phyloP scores from a whole-genome alignment of 202 grass and related monocot species.

The Schoenoplectus triqueter region DNA sequence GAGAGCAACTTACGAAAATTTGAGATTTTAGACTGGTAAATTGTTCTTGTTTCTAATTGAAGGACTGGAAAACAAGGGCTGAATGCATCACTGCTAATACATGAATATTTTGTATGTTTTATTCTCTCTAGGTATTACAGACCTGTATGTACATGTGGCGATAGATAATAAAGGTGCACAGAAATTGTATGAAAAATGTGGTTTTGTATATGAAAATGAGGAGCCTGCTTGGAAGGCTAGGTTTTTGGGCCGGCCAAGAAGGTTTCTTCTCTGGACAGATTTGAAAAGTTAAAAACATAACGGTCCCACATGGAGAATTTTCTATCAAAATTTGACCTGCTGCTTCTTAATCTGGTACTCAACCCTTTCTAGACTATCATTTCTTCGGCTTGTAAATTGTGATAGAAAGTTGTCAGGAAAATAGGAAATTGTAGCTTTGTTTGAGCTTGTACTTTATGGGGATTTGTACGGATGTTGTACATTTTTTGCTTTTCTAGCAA shows the following conservation, averaged over 20 bases:
- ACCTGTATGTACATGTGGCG: slow-evolving; percentile 95
- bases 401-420: neutral
- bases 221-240: slow-evolving; percentile 87
- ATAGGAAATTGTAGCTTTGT: slow-evolving; percentile 10
- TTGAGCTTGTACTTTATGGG: neutral
- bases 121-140: slow-evolving; percentile 70
- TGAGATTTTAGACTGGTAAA: slow-evolving; percentile 20
- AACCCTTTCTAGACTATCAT: neutral
- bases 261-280: slow-evolving; percentile 88
- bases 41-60: slow-evolving; percentile 17
- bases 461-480: neutral
- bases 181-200: slow-evolving; percentile 80
- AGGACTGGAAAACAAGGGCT: neutral
- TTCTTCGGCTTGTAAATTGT: slow-evolving; percentile 33
- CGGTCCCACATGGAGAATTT: slow-evolving; percentile 1
- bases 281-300: slow-evolving; percentile 47
- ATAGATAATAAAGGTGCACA: slow-evolving; percentile 76
- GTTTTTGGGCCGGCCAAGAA: slow-evolving; percentile 71
- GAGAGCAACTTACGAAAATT: neutral
- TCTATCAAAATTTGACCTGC: neutral
- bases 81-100: neutral
- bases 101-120: neutral
- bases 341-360: neutral
- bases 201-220: slow-evolving; percentile 90
- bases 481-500: neutral